Evolutionary conservation across 352 stramenopile genomes (phyloP).

Genomic region (Phytophthora constricta): DNA sequence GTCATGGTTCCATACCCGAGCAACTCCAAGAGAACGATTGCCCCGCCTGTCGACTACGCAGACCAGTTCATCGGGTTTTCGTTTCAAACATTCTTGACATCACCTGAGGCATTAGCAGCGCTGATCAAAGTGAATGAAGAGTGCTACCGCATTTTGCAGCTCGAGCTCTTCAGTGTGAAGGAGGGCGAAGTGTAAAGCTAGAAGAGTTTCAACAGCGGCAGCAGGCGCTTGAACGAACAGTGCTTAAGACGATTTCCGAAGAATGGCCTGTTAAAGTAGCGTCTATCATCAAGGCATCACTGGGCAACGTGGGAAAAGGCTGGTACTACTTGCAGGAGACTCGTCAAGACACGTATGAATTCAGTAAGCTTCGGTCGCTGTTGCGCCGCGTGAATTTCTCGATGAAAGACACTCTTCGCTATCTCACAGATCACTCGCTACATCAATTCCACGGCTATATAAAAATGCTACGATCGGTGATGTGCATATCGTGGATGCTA

Average conservation of each 20-base stretch:
- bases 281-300: conserved; percentile 67
- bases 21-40: conserved; percentile 36
- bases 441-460: conserved; percentile 81
- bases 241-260: conserved; percentile 83
- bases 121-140: conserved; percentile 89
- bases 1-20: conserved; percentile 36
- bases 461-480: conserved; percentile 50
- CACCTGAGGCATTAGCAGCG: conserved; percentile 69
- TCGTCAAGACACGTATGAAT: conserved; percentile 87
- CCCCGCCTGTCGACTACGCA: conserved; percentile 78
- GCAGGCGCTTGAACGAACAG: conserved; percentile 67
- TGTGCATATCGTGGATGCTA: conserved; percentile 79
- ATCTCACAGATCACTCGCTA: conserved; percentile 75
- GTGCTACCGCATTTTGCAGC: conserved; percentile 79
- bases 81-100: conserved; percentile 88
- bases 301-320: conserved; percentile 82
- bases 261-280: conserved; percentile 84
- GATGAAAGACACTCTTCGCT: conserved; percentile 87
- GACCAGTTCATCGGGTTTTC: conserved; percentile 90
- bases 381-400: conserved; percentile 79
- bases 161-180: conserved; percentile 86
- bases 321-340: conserved; percentile 90
- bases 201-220: conserved; percentile 89
- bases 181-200: conserved; percentile 76
- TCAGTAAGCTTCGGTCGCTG: conserved; percentile 83